Percentiles rank a stretch among this genome's conserved stretches.
Conservation (phyloP, 2,329 filamentous ascomycete species). For the Nemania bipapillata region DNA sequence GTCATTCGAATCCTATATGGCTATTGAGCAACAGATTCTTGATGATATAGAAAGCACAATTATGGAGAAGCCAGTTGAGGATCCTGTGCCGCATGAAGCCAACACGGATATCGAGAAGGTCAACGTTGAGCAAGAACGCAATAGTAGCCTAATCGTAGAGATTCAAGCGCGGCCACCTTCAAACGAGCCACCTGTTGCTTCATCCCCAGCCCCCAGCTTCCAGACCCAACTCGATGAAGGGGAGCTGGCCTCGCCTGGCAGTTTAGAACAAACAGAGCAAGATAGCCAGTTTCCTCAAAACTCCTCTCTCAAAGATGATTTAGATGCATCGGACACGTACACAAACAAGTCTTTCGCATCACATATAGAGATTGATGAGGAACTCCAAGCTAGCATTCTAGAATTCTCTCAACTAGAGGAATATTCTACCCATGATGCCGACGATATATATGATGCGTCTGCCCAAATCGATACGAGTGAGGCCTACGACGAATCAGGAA, state of each 20-base stretch:
- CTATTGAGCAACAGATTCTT: constrained; percentile 12
- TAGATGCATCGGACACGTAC: constrained; percentile 27
- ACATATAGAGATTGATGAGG: constrained; percentile 45
- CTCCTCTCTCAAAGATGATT: background rate
- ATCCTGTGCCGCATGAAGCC: constrained; percentile 8
- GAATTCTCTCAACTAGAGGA: constrained; percentile 39
- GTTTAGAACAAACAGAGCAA: constrained; percentile 19
- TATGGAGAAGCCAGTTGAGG: background rate
- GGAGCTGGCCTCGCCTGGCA: constrained; percentile 32
- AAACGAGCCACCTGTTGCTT: constrained; percentile 9
- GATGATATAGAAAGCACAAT: background rate
- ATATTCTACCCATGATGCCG: background rate
- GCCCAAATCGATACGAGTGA: background rate
- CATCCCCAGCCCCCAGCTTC: constrained; percentile 41
- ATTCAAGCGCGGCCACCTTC: constrained; percentile 8
- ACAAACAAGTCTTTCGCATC: constrained; percentile 40
- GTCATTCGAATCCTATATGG: constrained; percentile 24
- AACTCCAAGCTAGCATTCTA: constrained; percentile 47
- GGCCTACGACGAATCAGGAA: background rate
- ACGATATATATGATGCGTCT: background rate
- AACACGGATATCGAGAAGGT: background rate
- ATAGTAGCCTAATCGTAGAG: background rate
- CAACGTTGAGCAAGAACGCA: background rate
- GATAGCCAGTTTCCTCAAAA: constrained; percentile 1
- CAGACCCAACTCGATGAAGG: constrained; percentile 39